Conservation (phyloP, 2,329 filamentous ascomycete species). For the Pseudocercospora crystallina region DNA sequence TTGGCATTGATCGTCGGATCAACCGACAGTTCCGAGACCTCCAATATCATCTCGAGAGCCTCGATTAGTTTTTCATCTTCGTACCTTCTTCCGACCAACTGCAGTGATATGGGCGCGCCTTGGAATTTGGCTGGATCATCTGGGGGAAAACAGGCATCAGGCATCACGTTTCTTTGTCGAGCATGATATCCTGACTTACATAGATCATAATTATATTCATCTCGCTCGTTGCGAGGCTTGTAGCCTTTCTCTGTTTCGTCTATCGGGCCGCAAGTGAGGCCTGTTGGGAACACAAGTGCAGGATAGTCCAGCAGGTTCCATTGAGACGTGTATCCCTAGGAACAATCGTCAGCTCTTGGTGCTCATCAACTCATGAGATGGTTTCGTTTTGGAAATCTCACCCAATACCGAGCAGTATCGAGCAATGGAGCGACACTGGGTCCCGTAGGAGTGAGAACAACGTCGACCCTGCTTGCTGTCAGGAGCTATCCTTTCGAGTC, state of each 20-base stretch:
- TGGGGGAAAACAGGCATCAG: not conserved
- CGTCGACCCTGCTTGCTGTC: conserved; percentile 48
- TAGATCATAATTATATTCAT: conserved; percentile 49
- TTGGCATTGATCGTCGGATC: not conserved
- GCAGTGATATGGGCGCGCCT: conserved; percentile 53
- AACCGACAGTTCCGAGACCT: conserved; percentile 5
- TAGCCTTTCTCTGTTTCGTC: conserved; percentile 43
- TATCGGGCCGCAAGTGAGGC: conserved; percentile 42
- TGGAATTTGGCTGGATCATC: conserved; percentile 44
- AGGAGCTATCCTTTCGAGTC: no score
- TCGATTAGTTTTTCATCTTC: conserved; percentile 56
- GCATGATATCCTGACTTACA: conserved; percentile 38
- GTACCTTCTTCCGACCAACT: conserved; percentile 54
- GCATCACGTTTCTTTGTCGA: no score
- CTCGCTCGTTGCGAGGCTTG: conserved; percentile 45
- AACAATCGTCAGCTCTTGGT: no score
- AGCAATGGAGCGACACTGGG: conserved; percentile 57
- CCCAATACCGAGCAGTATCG: conserved; percentile 33
- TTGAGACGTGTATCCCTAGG: conserved; percentile 56
- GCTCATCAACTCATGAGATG: no score
- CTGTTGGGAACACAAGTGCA: conserved; percentile 60
- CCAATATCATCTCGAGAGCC: conserved; percentile 38
- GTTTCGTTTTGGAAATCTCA: no score
- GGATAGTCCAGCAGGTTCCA: conserved; percentile 67
- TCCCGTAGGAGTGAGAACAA: conserved; percentile 61